phyloP scores from a whole-genome alignment of 2,329 filamentous ascomycete genomes.

The Nothophaeocryptopus gaeumannii region DNA sequence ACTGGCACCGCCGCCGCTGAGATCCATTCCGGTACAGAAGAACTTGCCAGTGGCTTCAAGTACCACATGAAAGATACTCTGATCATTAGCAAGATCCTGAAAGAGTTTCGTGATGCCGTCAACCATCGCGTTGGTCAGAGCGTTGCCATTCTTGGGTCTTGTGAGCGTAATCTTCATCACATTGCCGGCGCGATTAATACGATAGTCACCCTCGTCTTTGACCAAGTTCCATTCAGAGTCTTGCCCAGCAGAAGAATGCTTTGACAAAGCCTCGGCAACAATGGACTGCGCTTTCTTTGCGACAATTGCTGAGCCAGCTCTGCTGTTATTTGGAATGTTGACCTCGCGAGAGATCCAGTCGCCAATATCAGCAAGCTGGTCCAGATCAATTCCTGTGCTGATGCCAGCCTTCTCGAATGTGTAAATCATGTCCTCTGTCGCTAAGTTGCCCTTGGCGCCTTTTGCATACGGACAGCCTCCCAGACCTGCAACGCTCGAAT shows the following conservation, averaged over 20 bases:
- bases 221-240: neutral
- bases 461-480: constrained; percentile 32
- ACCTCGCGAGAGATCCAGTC: constrained; percentile 29
- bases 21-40: constrained; percentile 27
- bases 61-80: constrained; percentile 17
- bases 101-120: constrained; percentile 18
- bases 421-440: constrained; percentile 32
- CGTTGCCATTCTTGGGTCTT: constrained; percentile 21
- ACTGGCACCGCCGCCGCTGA: constrained; percentile 12
- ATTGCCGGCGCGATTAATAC: constrained; percentile 11
- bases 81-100: constrained; percentile 11
- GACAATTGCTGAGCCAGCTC: constrained; percentile 25
- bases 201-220: constrained; percentile 9
- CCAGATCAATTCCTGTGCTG: constrained; percentile 27
- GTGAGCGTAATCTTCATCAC: constrained; percentile 19
- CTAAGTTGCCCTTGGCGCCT: constrained; percentile 31
- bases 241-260: neutral
- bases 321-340: constrained; percentile 23
- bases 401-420: constrained; percentile 27
- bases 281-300: constrained; percentile 4
- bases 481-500: constrained; percentile 30
- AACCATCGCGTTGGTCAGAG: constrained; percentile 21
- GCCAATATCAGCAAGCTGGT: constrained; percentile 22
- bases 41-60: constrained; percentile 21
- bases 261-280: neutral